Evolutionary conservation across 352 stramenopile species (phyloP).

Genomic region (Pythium myriotylum): DNA sequence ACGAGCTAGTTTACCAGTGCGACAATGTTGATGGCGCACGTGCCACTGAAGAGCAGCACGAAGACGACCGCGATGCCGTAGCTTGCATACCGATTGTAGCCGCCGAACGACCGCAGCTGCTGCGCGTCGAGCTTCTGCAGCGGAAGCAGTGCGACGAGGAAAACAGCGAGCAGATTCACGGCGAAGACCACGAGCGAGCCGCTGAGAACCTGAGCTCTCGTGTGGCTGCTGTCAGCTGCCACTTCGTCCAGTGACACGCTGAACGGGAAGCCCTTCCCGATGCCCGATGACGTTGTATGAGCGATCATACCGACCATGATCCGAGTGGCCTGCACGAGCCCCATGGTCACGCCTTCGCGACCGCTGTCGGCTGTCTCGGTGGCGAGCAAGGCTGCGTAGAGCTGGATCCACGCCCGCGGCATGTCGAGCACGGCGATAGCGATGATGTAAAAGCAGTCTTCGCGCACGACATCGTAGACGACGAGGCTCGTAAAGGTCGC

Average conservation of each 20-base stretch:
- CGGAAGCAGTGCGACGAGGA: conserved; percentile 16
- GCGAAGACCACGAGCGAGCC: conserved; percentile 12
- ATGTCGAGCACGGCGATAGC: conserved; percentile 33
- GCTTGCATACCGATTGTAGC: conserved; percentile 35
- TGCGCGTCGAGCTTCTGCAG: conserved; percentile 35
- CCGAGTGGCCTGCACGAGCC: conserved; percentile 51
- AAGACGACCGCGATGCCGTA: conserved; percentile 34
- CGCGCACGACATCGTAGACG: conserved; percentile 36
- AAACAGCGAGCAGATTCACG: conserved; percentile 24
- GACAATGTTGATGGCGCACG: conserved; percentile 30
- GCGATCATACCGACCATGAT: conserved; percentile 35
- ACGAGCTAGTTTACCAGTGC: conserved; percentile 7
- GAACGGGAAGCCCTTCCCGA: conserved; percentile 31
- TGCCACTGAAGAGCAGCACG: conserved; percentile 38
- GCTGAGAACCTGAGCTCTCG: conserved; percentile 9
- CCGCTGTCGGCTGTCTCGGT: conserved; percentile 61
- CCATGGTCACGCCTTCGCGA: conserved; percentile 55
- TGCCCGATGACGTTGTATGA: conserved; percentile 30
- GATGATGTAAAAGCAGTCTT: conserved; percentile 49
- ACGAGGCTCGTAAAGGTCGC: conserved; percentile 38
- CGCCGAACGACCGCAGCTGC: conserved; percentile 27
- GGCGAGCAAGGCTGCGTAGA: conserved; percentile 43
- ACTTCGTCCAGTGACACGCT: conserved; percentile 10
- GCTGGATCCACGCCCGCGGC: conserved; percentile 39
- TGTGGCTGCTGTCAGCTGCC: conserved; percentile 2